Evolutionary conservation across 2,329 filamentous ascomycete genomes (phyloP).

Genomic region (Beauveria scarabaeidicola): DNA sequence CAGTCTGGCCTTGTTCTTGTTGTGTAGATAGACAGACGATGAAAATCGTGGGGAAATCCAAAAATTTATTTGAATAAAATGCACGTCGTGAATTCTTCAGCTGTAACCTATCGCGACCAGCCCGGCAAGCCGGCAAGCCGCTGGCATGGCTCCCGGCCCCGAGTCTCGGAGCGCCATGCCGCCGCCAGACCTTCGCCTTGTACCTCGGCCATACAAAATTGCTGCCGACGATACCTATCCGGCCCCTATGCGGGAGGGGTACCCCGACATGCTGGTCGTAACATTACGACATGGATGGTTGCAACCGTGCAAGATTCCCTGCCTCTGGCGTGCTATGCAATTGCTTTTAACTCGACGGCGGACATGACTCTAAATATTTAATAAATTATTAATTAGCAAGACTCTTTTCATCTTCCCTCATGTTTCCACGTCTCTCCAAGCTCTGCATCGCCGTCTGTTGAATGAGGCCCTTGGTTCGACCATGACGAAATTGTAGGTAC

Average conservation of each 20-base stretch:
- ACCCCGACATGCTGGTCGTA: not conserved
- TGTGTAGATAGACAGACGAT: too few relatives aligned
- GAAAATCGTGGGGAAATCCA: too few relatives aligned
- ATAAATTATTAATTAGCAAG: too few relatives aligned
- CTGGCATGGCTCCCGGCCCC: not conserved
- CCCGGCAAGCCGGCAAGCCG: not conserved
- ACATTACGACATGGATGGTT: constrained; percentile 1
- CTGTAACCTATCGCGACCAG: too few relatives aligned
- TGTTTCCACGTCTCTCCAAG: not conserved
- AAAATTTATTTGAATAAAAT: too few relatives aligned
- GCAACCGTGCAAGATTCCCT: not conserved
- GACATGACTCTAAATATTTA: too few relatives aligned
- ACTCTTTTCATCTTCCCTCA: not conserved
- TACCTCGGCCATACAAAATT: not conserved
- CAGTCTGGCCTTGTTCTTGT: too few relatives aligned
- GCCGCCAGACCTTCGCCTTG: not conserved
- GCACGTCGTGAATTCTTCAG: too few relatives aligned
- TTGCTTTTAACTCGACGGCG: not conserved
- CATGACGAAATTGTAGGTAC: not conserved
- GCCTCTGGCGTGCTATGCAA: not conserved
- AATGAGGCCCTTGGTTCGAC: not conserved
- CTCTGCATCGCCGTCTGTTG: not conserved
- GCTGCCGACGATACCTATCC: not conserved
- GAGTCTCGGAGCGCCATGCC: not conserved
- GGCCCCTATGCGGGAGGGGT: not conserved